phyloP scores from a whole-genome alignment of 225 moss, liverwort and hornwort genomes.

The Bryum argenteum region DNA sequence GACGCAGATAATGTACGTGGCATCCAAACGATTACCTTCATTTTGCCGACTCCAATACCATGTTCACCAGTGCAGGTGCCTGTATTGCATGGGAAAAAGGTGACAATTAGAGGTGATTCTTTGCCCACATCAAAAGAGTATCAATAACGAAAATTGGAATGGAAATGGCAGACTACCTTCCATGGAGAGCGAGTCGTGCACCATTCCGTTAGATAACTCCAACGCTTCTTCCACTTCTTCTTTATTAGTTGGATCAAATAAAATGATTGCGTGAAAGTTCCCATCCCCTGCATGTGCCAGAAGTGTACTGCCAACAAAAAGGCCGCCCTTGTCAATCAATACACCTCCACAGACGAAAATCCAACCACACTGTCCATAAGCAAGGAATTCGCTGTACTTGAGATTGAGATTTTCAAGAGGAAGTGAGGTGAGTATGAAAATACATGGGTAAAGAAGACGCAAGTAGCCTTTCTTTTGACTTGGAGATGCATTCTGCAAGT shows the following conservation, averaged over 20 bases:
- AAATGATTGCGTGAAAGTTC: slow-evolving; percentile 78
- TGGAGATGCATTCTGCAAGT: slow-evolving; percentile 88
- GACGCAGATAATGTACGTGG: neutral
- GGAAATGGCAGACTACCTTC: slow-evolving; percentile 54
- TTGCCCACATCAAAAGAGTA: slow-evolving; percentile 13
- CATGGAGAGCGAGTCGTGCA: slow-evolving; percentile 78
- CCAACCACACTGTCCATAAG: slow-evolving; percentile 4
- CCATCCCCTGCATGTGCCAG: slow-evolving; percentile 97
- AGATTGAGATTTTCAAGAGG: slow-evolving; percentile 9
- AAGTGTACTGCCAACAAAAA: slow-evolving; percentile 58
- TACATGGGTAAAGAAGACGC: slow-evolving; percentile 71
- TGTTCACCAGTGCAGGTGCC: slow-evolving; percentile 99
- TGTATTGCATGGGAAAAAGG: slow-evolving; percentile 35
- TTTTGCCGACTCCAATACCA: slow-evolving; percentile 89
- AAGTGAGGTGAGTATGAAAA: slow-evolving; percentile 22
- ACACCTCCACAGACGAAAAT: neutral
- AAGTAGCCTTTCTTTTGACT: slow-evolving; percentile 71
- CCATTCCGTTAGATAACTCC: slow-evolving; percentile 66
- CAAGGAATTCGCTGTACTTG: neutral
- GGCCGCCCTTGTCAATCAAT: slow-evolving; percentile 10
- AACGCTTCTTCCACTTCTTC: slow-evolving; percentile 75
- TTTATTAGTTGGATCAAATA: slow-evolving; percentile 71
- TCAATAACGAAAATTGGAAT: slow-evolving; percentile 8
- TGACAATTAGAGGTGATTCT: neutral
- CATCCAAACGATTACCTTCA: slow-evolving; percentile 63